Evolutionary conservation across 345 rosid species (phyloP).

Genomic region (Draba incana): DNA sequence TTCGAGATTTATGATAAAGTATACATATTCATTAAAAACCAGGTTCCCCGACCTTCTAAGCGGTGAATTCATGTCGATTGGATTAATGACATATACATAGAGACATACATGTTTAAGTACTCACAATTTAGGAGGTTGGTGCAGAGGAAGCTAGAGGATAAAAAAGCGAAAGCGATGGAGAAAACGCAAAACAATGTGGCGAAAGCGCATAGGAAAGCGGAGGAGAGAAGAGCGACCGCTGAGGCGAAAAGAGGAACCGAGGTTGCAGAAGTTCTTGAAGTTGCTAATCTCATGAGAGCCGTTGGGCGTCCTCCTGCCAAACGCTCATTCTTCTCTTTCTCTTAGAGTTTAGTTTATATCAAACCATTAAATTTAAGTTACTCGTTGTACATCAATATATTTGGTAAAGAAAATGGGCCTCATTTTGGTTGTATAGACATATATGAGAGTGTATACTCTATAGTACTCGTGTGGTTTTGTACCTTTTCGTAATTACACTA

Average conservation of each 20-base stretch:
- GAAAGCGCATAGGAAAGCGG: constrained; percentile 77
- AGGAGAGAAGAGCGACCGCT: constrained; percentile 88
- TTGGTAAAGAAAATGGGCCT: not conserved
- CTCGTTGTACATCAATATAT: not conserved
- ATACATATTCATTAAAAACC: not conserved
- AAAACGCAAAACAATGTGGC: constrained; percentile 88
- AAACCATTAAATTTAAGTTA: not conserved
- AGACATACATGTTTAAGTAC: not conserved
- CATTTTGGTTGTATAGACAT: not conserved
- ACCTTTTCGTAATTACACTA: not conserved
- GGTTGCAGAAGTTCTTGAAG: constrained; percentile 67
- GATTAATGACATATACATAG: no score
- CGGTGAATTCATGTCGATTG: not conserved
- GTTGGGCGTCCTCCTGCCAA: constrained; percentile 84
- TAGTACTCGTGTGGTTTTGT: constrained; percentile 5
- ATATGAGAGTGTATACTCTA: constrained; percentile 1
- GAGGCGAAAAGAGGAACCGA: constrained; percentile 88
- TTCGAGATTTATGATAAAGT: not conserved
- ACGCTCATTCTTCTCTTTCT: constrained; percentile 66
- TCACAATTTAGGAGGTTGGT: not conserved
- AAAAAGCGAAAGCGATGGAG: constrained; percentile 73
- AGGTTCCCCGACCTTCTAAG: not conserved
- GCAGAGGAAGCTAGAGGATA: constrained; percentile 94
- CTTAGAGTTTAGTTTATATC: constrained; percentile 4
- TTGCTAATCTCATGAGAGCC: constrained; percentile 86